Evolutionary conservation across 805 yeast species (phyloP).

Genomic region (Brettanomyces naardenensis): DNA sequence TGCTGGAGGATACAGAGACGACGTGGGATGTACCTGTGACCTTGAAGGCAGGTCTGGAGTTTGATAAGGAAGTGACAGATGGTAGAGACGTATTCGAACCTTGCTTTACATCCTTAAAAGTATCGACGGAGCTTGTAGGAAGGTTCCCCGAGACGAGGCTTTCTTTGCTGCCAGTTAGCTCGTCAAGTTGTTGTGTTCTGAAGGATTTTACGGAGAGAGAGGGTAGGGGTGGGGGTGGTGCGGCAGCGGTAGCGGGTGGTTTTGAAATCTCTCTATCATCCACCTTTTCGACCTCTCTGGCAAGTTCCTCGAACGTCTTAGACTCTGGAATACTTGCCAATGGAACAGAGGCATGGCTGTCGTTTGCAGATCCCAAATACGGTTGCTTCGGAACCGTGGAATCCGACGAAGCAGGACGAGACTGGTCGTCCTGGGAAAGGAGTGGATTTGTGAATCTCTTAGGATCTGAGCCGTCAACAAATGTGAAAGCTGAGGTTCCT

Average conservation of each 20-base stretch:
- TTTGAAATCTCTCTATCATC: too few relatives aligned
- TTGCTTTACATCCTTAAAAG: too few relatives aligned
- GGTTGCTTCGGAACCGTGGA: too few relatives aligned
- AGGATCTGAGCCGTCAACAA: not conserved
- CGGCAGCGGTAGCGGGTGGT: too few relatives aligned
- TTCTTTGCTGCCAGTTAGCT: conserved; percentile 1
- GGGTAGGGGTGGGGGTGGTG: too few relatives aligned
- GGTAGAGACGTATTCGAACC: too few relatives aligned
- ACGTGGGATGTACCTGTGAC: not conserved
- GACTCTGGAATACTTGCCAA: not conserved
- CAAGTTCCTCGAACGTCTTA: not conserved
- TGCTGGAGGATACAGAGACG: conserved; percentile 1
- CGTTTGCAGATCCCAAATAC: conserved; percentile 5
- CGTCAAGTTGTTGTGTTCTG: not conserved
- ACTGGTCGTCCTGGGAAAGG: conserved; percentile 2
- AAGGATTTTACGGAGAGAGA: too few relatives aligned
- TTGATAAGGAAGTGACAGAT: too few relatives aligned
- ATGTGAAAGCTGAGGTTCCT: conserved; percentile 4
- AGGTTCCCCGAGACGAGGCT: too few relatives aligned
- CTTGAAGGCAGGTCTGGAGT: not conserved
- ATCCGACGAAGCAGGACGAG: conserved; percentile 15
- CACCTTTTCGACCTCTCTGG: too few relatives aligned
- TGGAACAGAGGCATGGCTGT: not conserved
- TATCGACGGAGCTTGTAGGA: too few relatives aligned
- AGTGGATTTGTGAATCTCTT: conserved; percentile 4